Percentiles rank a stretch among this genome's conserved stretches.
Conservation (phyloP, 306 rosid species). For the Canavalia ensiformis region DNA sequence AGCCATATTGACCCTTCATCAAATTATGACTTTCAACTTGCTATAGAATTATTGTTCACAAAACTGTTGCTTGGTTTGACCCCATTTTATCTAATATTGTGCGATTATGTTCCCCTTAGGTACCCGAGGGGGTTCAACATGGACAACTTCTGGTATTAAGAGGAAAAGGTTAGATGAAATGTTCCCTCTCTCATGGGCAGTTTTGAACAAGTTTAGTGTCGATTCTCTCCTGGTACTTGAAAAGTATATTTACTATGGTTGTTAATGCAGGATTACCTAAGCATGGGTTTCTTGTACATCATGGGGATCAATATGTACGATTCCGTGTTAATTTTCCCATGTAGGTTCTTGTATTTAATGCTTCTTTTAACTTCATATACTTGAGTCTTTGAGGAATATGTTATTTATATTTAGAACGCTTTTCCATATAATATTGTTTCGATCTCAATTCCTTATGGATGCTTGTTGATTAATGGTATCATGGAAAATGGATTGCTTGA, state of each 20-base stretch:
- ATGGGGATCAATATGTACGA: constrained; percentile 91
- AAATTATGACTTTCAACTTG: constrained; percentile 28
- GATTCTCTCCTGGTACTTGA: constrained; percentile 7
- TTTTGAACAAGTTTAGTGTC: constrained; percentile 34
- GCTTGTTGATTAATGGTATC: constrained; percentile 35
- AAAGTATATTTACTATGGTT: constrained; percentile 28
- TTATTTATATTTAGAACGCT: constrained; percentile 25
- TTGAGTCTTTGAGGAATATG: constrained; percentile 22
- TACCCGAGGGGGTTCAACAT: constrained; percentile 93
- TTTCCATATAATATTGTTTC: constrained; percentile 28
- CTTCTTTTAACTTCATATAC: constrained; percentile 16
- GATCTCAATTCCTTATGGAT: constrained; percentile 30
- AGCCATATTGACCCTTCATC: not conserved
- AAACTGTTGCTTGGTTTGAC: constrained; percentile 21
- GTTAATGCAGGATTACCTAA: constrained; percentile 69
- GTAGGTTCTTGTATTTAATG: constrained; percentile 52
- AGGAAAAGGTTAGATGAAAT: constrained; percentile 77
- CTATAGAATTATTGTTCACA: constrained; percentile 3
- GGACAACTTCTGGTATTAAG: constrained; percentile 84
- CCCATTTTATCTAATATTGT: constrained; percentile 49
- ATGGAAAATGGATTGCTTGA: constrained; percentile 12
- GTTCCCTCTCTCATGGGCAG: constrained; percentile 20
- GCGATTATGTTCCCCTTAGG: constrained; percentile 62
- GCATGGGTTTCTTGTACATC: constrained; percentile 73
- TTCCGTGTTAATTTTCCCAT: constrained; percentile 82